Base-by-base conservation (phyloP, 2,329 filamentous ascomycete species). In the Arthroderma uncinatum region DNA sequence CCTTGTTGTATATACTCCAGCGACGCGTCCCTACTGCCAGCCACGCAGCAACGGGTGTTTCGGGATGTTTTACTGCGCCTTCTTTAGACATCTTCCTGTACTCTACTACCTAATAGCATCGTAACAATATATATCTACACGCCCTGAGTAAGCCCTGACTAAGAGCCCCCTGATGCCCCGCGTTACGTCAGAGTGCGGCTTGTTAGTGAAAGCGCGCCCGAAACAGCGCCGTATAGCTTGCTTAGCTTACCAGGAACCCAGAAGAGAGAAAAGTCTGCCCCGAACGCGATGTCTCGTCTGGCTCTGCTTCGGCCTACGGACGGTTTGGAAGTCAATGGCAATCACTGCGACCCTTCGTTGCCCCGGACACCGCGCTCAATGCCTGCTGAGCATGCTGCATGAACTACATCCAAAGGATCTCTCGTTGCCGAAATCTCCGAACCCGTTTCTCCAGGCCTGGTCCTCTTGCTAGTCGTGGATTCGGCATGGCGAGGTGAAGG, bases 401-500 rank as follows among this genome's bases (percentile, higher is more conserved):
- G 23, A 28, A 6, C 52, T 25, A 28, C 33, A 9, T 37, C 36
- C 34, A 34, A 40, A 37, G 33, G 19, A 54, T 54, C 30, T 23
- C 19, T 40, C 12, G 14, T 7, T 34, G 52, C 30, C 30, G 23
- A 25, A 37, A 40, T 39, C 52, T 54, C 52, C 52, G 52, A 53
- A 54, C 12, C 33, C 14, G 52, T 33, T 39, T 40, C 28, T 34
- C 33, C 16, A 23, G 16, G 33, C 52, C 25, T 30, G 44, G 21
- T 50, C 23, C 8, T 19, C 23, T 33, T 50, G 12, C 25, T 50
- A 33, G 25, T 21, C 44, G 23, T 33, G 14, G 47, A 30, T 30
- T n/a, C 47, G 39, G 37, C 36, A 55, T 55, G 53, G 53, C 37
- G 53, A 44, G 23, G 33, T 55, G 37, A 55, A 55, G 10, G 21